Evolutionary conservation across 2,329 filamentous ascomycete species (phyloP), one percentile per base, ranked within the genome.

Genomic region (Myotisia sp.): DNA sequence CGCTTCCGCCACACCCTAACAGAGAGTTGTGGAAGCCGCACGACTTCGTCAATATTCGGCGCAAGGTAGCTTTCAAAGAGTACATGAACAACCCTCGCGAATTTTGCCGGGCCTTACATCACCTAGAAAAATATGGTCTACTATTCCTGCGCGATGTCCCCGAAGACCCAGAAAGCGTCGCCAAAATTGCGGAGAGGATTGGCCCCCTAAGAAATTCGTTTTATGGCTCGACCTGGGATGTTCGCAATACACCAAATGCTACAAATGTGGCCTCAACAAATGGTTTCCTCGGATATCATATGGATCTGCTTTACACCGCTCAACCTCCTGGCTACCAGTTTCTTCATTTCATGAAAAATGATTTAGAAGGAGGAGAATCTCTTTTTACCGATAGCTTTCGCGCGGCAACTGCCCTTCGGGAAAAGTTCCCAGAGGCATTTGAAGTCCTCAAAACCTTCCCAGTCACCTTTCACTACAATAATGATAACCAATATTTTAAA

Each of bases 181-280:
- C 71, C 24, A 59, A 65, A 14, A 74, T 95, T 38, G 79, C 76
- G 2, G 64, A 66, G 3, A 71, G 76, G 33, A 80, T 95, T 39
- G 86, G 85, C 1, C 71, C 71, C 21, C 60, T 94, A 17, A 79
- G 84, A 49, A 76, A 84, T 47, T 90, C 86, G 5, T 90, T 95
- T 52, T 95, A 95, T 55, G 90, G 90, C 26, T 65, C 69, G 45
- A 92, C 84, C 0, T 95, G 86, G 75, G 80, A 94, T 55, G 87
- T 95, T 8, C 72, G 75, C 35, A 83, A 77, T 3, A 79, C 92
- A 34, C 77, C 79, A 1, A 56, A 82, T 36, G 83, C 86, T 16
- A 85, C 87, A 51, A 95, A 95, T 52, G 81, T 94, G 3, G 87
- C 90, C 6, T 85, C 95, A 59, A 94, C 87, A 1, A 77, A 71